Conservation (phyloP, 164 flowering plant species). For the Santalum album region DNA sequence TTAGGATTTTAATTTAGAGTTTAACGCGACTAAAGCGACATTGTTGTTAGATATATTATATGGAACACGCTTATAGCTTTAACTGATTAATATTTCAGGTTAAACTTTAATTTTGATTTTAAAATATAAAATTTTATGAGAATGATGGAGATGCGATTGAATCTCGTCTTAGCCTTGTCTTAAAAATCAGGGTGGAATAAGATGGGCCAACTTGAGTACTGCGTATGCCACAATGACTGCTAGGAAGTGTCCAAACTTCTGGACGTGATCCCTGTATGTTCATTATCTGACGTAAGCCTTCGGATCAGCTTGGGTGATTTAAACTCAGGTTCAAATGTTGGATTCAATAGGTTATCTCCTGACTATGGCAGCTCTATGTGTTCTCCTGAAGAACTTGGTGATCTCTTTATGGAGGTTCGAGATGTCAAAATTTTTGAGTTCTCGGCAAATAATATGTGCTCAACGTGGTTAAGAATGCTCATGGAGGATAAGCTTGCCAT, state of each 20-base stretch:
- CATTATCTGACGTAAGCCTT: slow-evolving; percentile 48
- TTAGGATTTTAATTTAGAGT: too few species aligned
- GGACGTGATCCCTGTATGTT: slow-evolving; percentile 55
- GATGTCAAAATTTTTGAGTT: slow-evolving; percentile 43
- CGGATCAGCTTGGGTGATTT: slow-evolving; percentile 57
- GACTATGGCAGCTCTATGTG: slow-evolving; percentile 32
- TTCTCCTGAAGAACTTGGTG: slow-evolving; percentile 62
- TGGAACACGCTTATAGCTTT: too few species aligned
- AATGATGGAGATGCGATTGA: too few species aligned
- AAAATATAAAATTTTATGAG: too few species aligned
- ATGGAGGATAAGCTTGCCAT: slow-evolving; percentile 77
- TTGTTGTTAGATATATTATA: too few species aligned
- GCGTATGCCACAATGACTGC: slow-evolving; percentile 74
- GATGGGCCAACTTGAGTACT: too few species aligned
- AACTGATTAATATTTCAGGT: too few species aligned
- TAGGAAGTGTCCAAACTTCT: slow-evolving; percentile 60
- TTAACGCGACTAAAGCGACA: too few species aligned
- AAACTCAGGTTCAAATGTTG: slow-evolving; percentile 24
- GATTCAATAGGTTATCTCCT: slow-evolving; percentile 23
- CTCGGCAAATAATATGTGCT: slow-evolving; percentile 39
- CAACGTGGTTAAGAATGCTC: slow-evolving; percentile 58
- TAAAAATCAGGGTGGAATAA: too few species aligned
- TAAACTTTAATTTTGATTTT: too few species aligned
- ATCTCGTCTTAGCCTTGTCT: too few species aligned
- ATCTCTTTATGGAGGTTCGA: slow-evolving; percentile 49